These are phyloP conservation scores for Halophytophthora batemanensis DNA, from an alignment of 352 stramenopile genomes.

Conservation along the genomic window DNA sequence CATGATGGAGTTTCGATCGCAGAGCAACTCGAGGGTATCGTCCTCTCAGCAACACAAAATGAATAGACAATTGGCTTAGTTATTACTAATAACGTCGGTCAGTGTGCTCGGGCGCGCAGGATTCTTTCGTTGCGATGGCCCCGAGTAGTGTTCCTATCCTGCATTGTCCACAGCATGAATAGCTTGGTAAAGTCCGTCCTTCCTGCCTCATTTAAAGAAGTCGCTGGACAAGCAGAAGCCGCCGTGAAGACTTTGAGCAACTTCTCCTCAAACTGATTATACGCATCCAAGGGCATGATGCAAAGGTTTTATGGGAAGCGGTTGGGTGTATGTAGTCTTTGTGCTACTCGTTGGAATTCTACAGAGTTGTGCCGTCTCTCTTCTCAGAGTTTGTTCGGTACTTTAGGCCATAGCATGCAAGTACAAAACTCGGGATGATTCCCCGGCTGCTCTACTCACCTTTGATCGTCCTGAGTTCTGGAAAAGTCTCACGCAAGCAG, in stretches of 20 bases:
- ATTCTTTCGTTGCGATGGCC: conserved; percentile 1
- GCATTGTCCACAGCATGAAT: conserved; percentile 5
- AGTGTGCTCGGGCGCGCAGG: conserved; percentile 1
- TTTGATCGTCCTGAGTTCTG: not conserved
- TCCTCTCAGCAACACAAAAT: not conserved
- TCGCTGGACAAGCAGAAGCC: not conserved
- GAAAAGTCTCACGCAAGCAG: not conserved
- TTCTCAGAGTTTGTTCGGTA: conserved; percentile 1
- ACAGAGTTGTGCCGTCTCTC: conserved; percentile 6
- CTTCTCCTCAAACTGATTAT: conserved; percentile 1
- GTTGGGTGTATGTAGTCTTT: not conserved
- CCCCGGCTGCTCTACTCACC: not conserved
- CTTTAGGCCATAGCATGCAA: not conserved
- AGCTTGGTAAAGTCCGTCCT: conserved; percentile 6
- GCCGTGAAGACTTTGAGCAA: not conserved
- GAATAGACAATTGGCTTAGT: not conserved
- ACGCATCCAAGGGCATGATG: not conserved
- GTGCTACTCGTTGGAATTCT: conserved; percentile 5
- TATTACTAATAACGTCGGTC: conserved; percentile 1
- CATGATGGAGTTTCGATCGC: not conserved
- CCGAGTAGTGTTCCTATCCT: not conserved
- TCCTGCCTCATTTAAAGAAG: not conserved
- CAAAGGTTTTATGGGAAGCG: not conserved
- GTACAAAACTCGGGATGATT: not conserved
- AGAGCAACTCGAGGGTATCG: not conserved